Percentiles rank a stretch among this genome's conserved stretches.
Conservation (phyloP, 116 monocot species). For the Iris pallida region DNA sequence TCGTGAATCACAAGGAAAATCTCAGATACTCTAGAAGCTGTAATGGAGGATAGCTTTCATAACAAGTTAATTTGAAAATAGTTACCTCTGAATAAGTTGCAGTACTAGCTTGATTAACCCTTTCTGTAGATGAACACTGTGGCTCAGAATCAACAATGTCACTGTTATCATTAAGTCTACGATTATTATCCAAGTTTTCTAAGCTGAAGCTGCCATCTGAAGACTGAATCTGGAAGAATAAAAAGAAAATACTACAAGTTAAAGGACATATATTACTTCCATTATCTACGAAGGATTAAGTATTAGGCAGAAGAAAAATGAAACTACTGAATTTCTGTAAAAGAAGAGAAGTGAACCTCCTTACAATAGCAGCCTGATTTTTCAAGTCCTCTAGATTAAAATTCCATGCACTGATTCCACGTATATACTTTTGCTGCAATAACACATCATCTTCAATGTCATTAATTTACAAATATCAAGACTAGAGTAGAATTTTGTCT, state of each 20-base stretch:
- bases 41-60: neutral
- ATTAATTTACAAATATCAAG: too few species aligned
- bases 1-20: slow-evolving; percentile 35
- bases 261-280: too few species aligned
- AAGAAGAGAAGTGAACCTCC: too few species aligned
- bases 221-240: slow-evolving; percentile 36
- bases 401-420: slow-evolving; percentile 96
- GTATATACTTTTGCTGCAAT: too few species aligned
- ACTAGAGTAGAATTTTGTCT: too few species aligned
- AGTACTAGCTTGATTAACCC: slow-evolving; percentile 9
- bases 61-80: too few species aligned
- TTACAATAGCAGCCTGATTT: slow-evolving; percentile 88
- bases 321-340: too few species aligned
- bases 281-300: neutral
- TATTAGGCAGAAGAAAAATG: neutral
- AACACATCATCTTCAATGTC: too few species aligned
- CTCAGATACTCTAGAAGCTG: slow-evolving; percentile 6
- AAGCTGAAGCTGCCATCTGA: slow-evolving; percentile 14
- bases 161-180: slow-evolving; percentile 26
- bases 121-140: too few species aligned
- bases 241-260: neutral
- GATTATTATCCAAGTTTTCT: slow-evolving; percentile 33
- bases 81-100: slow-evolving; percentile 42
- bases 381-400: slow-evolving; percentile 96
- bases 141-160: too few species aligned